Conservation (phyloP, 2,329 filamentous ascomycete species). For the Alternaria brassicae region DNA sequence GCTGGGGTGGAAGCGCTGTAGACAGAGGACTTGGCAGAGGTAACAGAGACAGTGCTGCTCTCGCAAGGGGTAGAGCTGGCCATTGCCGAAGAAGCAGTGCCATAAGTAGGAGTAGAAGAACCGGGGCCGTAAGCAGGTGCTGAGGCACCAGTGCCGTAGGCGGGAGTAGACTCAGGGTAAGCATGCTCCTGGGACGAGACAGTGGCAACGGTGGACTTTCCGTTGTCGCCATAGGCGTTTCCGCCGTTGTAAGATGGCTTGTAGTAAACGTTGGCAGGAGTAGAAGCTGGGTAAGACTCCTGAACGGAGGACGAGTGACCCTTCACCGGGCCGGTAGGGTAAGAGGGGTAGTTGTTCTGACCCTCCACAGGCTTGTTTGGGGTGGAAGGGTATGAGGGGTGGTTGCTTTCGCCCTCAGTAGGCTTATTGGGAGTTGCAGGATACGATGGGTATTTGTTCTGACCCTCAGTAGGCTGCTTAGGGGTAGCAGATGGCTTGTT, state of each 20-base stretch:
- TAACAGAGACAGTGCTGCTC: slow-evolving; percentile 5
- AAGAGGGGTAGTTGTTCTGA: not conserved
- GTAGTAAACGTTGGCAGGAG: not conserved
- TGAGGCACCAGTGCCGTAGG: not conserved
- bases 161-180: slow-evolving; percentile 1
- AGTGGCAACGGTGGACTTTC: slow-evolving; percentile 2
- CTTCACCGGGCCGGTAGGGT: slow-evolving; percentile 2
- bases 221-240: slow-evolving; percentile 2
- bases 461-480: slow-evolving; percentile 13
- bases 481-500: slow-evolving; percentile 15
- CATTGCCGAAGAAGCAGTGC: not conserved
- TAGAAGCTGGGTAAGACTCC: not conserved
- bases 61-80: slow-evolving; percentile 9
- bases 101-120: not conserved
- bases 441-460: slow-evolving; percentile 12
- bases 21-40: not conserved
- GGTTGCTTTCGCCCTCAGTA: not conserved
- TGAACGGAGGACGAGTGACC: not conserved
- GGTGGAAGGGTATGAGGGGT: slow-evolving; percentile 4
- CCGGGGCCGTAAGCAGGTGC: not conserved
- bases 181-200: slow-evolving; percentile 1
- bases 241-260: slow-evolving; percentile 9
- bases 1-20: slow-evolving; percentile 2
- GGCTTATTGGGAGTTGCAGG: not conserved
- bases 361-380: not conserved